These are phyloP conservation scores for Glutinoglossum americanum DNA, from an alignment of 495 filamentous ascomycete genomes.

Conservation along the genomic window DNA sequence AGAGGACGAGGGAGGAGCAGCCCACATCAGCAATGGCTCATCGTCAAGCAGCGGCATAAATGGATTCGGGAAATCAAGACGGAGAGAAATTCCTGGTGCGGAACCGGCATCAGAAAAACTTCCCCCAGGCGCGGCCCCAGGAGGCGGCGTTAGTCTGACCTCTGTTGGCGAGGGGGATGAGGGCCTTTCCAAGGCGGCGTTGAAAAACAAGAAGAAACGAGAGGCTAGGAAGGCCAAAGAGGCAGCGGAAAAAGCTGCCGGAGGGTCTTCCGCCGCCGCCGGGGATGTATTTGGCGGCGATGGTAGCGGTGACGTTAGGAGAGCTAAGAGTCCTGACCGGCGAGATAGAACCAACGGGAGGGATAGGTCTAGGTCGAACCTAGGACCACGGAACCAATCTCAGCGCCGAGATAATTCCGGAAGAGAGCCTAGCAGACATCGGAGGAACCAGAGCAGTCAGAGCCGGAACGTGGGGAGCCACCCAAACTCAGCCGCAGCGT, in stretches of 20 bases:
- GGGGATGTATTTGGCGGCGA: conserved; percentile 9
- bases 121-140: conserved; percentile 46
- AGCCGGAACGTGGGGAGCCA: neutral
- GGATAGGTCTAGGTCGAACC: conserved; percentile 34
- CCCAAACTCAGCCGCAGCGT: neutral
- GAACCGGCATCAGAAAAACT: conserved; percentile 36
- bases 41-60: conserved; percentile 32
- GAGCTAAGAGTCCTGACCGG: conserved; percentile 32
- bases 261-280: conserved; percentile 17
- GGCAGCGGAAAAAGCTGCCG: conserved; percentile 39
- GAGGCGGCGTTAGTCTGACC: conserved; percentile 41
- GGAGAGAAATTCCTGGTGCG: conserved; percentile 62
- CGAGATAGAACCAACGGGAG: conserved; percentile 31
- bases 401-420: conserved; percentile 5
- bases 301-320: conserved; percentile 21
- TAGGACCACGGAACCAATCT: conserved; percentile 16
- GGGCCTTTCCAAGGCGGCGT: conserved; percentile 60
- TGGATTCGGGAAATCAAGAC: conserved; percentile 54
- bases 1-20: conserved; percentile 88
- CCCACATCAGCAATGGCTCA: conserved; percentile 62
- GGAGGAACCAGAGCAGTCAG: conserved; percentile 7
- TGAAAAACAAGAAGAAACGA: conserved; percentile 98
- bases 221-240: conserved; percentile 89
- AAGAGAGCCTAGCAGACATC: conserved; percentile 17
- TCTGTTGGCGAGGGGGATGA: conserved; percentile 39